Evolutionary conservation across 1,139 yeast species (phyloP).

Genomic region (Geotrichum phurueaensis): DNA sequence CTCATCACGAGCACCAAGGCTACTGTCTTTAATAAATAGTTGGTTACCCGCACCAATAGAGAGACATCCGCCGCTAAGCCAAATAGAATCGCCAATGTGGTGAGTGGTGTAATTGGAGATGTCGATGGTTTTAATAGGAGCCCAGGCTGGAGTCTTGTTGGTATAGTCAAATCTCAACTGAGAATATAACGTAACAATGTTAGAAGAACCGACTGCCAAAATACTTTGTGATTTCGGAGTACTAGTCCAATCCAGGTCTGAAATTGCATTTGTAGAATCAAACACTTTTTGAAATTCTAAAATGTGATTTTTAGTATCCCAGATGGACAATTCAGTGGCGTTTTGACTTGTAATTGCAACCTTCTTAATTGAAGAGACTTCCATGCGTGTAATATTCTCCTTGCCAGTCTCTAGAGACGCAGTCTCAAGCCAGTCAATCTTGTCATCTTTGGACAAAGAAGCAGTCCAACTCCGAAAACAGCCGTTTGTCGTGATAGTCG

Average conservation of each 20-base stretch:
- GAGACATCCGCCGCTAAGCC: conserved; percentile 74
- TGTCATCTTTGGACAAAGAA: conserved; percentile 27
- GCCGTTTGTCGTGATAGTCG: conserved; percentile 55
- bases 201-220: conserved; percentile 68
- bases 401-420: conserved; percentile 52
- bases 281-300: conserved; percentile 54
- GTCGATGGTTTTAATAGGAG: conserved; percentile 67
- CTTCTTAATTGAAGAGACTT: conserved; percentile 71
- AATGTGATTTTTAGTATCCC: conserved; percentile 68
- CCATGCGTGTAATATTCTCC: conserved; percentile 46
- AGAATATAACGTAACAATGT: conserved; percentile 61
- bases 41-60: conserved; percentile 90
- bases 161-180: conserved; percentile 87
- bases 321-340: conserved; percentile 52
- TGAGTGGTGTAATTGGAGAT: conserved; percentile 69
- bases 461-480: conserved; percentile 49
- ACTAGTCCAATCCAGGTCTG: conserved; percentile 74
- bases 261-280: conserved; percentile 35
- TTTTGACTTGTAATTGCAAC: conserved; percentile 60
- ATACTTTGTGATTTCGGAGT: conserved; percentile 65
- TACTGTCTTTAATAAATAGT: conserved; percentile 71
- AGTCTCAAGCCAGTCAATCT: conserved; percentile 48
- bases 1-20: conserved; percentile 51
- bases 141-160: conserved; percentile 68
- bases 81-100: conserved; percentile 78